phyloP scores from a whole-genome alignment of 2,329 filamentous ascomycete genomes.

The Botryotinia globosa region DNA sequence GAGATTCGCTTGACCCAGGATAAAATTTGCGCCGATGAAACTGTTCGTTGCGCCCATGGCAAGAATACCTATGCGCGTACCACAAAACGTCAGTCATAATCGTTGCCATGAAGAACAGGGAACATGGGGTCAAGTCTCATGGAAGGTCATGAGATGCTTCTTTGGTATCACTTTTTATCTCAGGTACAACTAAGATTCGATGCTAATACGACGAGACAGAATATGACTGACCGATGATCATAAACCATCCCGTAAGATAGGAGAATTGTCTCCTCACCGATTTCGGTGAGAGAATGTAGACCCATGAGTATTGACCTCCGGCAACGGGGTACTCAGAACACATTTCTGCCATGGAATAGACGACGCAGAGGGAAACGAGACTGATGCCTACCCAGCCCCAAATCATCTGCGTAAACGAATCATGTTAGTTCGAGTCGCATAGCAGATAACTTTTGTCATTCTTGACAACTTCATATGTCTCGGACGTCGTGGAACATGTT shows the following conservation, averaged over 20 bases:
- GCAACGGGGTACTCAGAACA: conserved; percentile 55
- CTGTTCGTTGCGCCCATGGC: conserved; percentile 55
- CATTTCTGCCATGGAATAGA: conserved; percentile 58
- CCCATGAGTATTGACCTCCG: conserved; percentile 57
- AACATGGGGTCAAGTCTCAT: background rate
- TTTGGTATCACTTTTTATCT: background rate
- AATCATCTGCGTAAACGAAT: conserved; percentile 44
- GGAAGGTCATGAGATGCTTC: conserved; percentile 15
- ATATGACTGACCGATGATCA: conserved; percentile 43
- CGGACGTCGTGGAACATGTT: conserved; percentile 20
- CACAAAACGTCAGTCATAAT: conserved; percentile 5
- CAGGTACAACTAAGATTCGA: background rate
- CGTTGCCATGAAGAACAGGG: background rate
- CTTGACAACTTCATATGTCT: conserved; percentile 19
- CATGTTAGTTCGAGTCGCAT: conserved; percentile 11
- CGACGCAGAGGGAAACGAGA: conserved; percentile 50
- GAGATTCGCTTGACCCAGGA: conserved; percentile 53
- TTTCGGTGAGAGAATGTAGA: conserved; percentile 53
- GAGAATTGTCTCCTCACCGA: conserved; percentile 44
- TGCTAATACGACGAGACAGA: background rate
- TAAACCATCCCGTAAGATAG: conserved; percentile 49
- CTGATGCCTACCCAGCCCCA: conserved; percentile 56
- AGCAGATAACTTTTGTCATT: conserved; percentile 15
- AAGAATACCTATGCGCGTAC: conserved; percentile 35
- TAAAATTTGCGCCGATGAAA: conserved; percentile 53